Evolutionary conservation across 352 stramenopile genomes (phyloP).

Genomic region (Phytophthora hibernalis): DNA sequence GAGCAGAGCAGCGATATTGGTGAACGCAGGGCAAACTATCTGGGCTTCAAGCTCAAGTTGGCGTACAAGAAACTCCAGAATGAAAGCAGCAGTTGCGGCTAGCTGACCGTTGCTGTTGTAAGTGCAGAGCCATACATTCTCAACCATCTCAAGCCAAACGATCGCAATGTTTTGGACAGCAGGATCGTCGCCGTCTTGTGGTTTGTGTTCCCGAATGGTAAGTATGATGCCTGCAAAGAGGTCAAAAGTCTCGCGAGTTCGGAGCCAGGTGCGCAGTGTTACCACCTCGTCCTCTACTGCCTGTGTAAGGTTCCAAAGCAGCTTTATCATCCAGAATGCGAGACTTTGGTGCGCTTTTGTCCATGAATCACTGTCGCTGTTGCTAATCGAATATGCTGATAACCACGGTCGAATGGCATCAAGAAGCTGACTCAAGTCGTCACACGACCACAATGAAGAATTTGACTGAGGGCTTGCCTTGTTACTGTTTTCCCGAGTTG

Average conservation of each 20-base stretch:
- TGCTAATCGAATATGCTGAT: neutral
- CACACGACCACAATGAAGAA: constrained; percentile 18
- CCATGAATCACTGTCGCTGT: neutral
- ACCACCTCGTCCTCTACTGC: neutral
- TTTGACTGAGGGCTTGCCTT: constrained; percentile 7
- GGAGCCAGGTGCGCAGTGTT: constrained; percentile 15
- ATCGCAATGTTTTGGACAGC: constrained; percentile 17
- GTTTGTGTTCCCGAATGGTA: constrained; percentile 1
- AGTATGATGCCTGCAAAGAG: constrained; percentile 19
- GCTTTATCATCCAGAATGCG: constrained; percentile 41
- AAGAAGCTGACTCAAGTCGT: constrained; percentile 21
- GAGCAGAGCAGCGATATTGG: constrained; percentile 21
- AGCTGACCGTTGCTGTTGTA: constrained; percentile 46
- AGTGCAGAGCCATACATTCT: constrained; percentile 40
- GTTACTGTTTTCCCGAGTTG: neutral
- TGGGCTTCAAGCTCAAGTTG: constrained; percentile 20
- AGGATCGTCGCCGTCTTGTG: constrained; percentile 2
- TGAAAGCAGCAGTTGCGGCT: constrained; percentile 13
- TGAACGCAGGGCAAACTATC: neutral
- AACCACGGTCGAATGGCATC: constrained; percentile 21
- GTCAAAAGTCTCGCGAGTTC: constrained; percentile 31
- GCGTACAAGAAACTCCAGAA: constrained; percentile 29
- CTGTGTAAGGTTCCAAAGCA: constrained; percentile 45
- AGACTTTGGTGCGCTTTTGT: constrained; percentile 11
- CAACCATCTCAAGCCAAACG: constrained; percentile 39